Base-by-base conservation (phyloP, 2,329 filamentous ascomycete genomes). In the Helotiales sp. region DNA sequence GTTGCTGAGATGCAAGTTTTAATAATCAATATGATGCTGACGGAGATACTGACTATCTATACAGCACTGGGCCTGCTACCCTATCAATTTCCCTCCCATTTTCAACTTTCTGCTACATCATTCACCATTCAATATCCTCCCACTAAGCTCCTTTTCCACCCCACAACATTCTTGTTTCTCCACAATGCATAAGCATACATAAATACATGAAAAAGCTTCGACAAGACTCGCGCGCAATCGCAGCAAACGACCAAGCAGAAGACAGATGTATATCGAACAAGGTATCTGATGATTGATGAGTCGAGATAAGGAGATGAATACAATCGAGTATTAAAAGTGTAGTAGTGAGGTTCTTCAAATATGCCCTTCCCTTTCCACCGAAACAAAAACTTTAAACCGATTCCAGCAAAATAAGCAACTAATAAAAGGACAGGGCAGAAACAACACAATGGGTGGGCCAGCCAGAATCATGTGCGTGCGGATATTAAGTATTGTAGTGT, bases 181-280 rank as follows among this genome's bases (percentile, higher is more conserved):
- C 50, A 51, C 53, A n/a, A 60, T 60, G 54, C 54, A 59, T 50
- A 54, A 31, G 36, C 55, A 52, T 57, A 62, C 52, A 57, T 60
- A 60, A 59, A 58, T 61, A 63, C 61, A 63, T 53, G 50, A 54
- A 60, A 51, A n/a, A 25, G 24, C 19, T 50, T 30, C 29, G 27
- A 30, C 17, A 53, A 36, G 36, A 52, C 54, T 55, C 60, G 55
- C 60, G 52, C 58, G 52, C 54, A 54, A 53, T 52, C 25, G 54
- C 59, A 62, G 49, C 50, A 61, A 29, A n/a, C 25, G 10, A 27
- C 25, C 55, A 64, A 63, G 54, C 53, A 64, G 31, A 17, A 59
- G 55, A 25, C 53, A 55, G 33, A 15, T 68, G 72, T 80, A 79
- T 80, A 80, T 82, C 76, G 79, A 82, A 83, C 80, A 83, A 83